Evolutionary conservation across 805 yeast genomes (phyloP).

Genomic region (Maudiozyma serrabonitensis): DNA sequence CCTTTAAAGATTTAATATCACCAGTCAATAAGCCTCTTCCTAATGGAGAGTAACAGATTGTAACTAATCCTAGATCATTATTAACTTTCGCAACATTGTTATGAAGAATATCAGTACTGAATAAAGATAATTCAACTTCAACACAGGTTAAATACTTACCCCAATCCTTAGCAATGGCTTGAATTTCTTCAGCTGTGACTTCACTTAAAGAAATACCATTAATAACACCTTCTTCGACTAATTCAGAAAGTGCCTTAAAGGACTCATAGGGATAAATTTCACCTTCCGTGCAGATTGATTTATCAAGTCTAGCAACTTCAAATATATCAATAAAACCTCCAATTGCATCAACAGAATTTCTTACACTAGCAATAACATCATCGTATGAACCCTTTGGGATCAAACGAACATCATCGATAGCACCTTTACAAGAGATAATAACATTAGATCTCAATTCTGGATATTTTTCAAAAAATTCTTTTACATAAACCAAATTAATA

Average conservation of each 20-base stretch:
- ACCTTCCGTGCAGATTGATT: slow-evolving; percentile 15
- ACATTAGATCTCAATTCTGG: slow-evolving; percentile 50
- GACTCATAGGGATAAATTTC: slow-evolving; percentile 40
- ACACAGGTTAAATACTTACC: slow-evolving; percentile 49
- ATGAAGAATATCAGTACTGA: slow-evolving; percentile 47
- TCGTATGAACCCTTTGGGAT: slow-evolving; percentile 44
- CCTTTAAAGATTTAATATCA: slow-evolving; percentile 34
- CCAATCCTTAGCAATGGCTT: slow-evolving; percentile 44
- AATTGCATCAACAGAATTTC: slow-evolving; percentile 31
- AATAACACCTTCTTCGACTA: slow-evolving; percentile 53
- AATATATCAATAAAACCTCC: slow-evolving; percentile 50
- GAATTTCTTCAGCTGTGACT: slow-evolving; percentile 51
- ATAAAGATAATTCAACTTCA: slow-evolving; percentile 72
- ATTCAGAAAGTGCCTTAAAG: slow-evolving; percentile 45
- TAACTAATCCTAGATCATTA: slow-evolving; percentile 49
- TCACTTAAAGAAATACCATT: slow-evolving; percentile 71
- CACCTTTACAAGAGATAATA: slow-evolving; percentile 63
- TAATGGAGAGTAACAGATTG: slow-evolving; percentile 76
- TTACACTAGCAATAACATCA: slow-evolving; percentile 39
- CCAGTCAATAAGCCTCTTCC: slow-evolving; percentile 76
- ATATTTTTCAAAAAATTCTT: slow-evolving; percentile 45
- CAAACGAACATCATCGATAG: slow-evolving; percentile 30
- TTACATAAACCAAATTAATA: slow-evolving; percentile 46
- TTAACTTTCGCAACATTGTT: slow-evolving; percentile 59
- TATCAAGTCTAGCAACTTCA: slow-evolving; percentile 67